Conservation (phyloP, 2,329 filamentous ascomycete species). For the Chrysoporthe puriensis region DNA sequence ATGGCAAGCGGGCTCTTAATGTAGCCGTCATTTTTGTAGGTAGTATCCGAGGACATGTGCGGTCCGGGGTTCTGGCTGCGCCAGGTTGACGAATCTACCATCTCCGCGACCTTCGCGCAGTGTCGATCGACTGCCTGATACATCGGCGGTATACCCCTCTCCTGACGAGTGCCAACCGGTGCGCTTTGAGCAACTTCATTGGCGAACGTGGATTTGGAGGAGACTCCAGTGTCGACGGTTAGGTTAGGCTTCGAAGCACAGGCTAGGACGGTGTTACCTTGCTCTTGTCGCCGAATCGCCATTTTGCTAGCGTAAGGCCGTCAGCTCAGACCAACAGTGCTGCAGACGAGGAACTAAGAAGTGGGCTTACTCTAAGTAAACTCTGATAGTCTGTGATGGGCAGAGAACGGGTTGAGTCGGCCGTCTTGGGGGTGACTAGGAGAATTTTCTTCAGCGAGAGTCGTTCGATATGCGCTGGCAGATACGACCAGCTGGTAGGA, state of each 20-base stretch:
- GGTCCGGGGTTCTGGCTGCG: conserved; percentile 18
- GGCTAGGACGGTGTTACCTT: neutral
- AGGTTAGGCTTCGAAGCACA: conserved; percentile 13
- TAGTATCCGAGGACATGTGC: neutral
- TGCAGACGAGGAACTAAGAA: neutral
- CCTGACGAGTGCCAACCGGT: conserved; percentile 23
- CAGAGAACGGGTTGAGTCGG: neutral
- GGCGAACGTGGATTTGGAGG: neutral
- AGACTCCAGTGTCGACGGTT: conserved; percentile 20
- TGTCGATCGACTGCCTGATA: conserved; percentile 19
- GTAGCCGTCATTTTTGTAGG: neutral
- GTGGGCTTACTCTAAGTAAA: neutral
- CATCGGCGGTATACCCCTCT: conserved; percentile 17
- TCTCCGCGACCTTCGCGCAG: conserved; percentile 25
- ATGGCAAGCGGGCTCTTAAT: neutral
- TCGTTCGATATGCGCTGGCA: neutral
- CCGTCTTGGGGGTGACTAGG: neutral
- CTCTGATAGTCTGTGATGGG: neutral
- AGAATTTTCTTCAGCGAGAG: neutral
- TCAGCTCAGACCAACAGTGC: neutral
- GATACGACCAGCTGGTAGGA: neutral
- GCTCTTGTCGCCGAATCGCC: neutral
- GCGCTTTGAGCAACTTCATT: conserved; percentile 16
- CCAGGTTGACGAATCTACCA: conserved; percentile 27
- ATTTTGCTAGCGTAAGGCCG: neutral